phyloP scores from a whole-genome alignment of 148 eudicot genomes.

The Chenopodium suecicum region DNA sequence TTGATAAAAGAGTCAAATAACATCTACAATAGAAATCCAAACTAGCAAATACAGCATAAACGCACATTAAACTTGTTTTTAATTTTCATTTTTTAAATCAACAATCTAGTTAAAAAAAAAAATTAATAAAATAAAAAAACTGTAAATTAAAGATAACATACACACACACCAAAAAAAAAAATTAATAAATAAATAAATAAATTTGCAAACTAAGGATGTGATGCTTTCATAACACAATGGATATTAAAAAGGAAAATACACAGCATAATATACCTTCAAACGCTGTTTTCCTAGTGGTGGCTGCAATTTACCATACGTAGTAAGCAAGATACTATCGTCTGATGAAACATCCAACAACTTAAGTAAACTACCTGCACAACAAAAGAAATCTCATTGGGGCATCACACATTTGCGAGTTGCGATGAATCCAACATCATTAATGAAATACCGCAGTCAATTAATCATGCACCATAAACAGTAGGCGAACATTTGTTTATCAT shows the following conservation, averaged over 20 bases:
- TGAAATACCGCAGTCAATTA: not conserved
- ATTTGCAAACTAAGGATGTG: too few species aligned
- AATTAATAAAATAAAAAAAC: too few species aligned
- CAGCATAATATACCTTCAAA: slow-evolving; percentile 56
- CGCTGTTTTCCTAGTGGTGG: slow-evolving; percentile 98
- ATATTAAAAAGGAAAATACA: not conserved
- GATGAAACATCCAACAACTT: slow-evolving; percentile 73
- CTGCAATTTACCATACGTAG: slow-evolving; percentile 92
- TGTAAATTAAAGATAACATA: too few species aligned
- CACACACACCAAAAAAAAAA: not conserved
- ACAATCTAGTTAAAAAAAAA: too few species aligned
- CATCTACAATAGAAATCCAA: too few species aligned
- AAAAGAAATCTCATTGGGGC: not conserved
- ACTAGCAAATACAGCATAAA: too few species aligned
- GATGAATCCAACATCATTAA: not conserved
- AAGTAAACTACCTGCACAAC: slow-evolving; percentile 62
- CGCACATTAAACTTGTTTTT: too few species aligned
- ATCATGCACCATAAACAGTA: not conserved
- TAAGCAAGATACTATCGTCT: slow-evolving; percentile 57
- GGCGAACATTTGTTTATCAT: not conserved
- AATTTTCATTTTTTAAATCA: too few species aligned
- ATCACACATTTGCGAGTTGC: not conserved
- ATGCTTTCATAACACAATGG: too few species aligned
- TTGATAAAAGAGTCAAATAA: too few species aligned
- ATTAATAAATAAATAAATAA: too few species aligned